A percentile compares a stretch with the other conserved stretches of the same genome.
Conservation (phyloP, 345 rosid species). For the Populus euphratica region DNA sequence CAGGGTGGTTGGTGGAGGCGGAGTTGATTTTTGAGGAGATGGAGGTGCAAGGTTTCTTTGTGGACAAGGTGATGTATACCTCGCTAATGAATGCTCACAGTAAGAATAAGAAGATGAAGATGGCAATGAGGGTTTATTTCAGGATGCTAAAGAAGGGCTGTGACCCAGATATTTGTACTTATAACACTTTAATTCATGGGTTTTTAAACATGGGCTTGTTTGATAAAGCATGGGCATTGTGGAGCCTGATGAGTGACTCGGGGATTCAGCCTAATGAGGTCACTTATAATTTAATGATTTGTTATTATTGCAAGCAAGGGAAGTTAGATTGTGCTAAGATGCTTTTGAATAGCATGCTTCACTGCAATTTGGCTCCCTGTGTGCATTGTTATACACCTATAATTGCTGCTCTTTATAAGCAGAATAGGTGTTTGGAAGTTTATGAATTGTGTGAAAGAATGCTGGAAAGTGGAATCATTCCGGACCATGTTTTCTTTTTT, state of each 20-base stretch:
- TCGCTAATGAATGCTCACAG: slow-evolving; percentile 47
- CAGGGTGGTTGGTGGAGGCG: slow-evolving; percentile 45
- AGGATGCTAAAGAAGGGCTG: slow-evolving; percentile 61
- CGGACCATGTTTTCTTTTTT: slow-evolving; percentile 60
- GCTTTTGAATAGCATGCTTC: slow-evolving; percentile 38
- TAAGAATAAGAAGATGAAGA: slow-evolving; percentile 51
- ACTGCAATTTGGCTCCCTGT: slow-evolving; percentile 28
- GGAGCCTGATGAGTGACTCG: slow-evolving; percentile 38
- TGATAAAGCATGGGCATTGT: slow-evolving; percentile 42
- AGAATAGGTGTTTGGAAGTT: slow-evolving; percentile 40
- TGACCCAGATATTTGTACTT: slow-evolving; percentile 49
- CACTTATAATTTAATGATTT: slow-evolving; percentile 51
- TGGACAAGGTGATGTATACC: slow-evolving; percentile 55
- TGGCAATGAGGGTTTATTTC: slow-evolving; percentile 52
- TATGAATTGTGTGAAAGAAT: slow-evolving; percentile 41
- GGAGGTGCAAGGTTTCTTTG: slow-evolving; percentile 49
- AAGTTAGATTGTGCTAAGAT: slow-evolving; percentile 45
- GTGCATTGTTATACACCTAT: slow-evolving; percentile 58
- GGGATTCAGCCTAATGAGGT: slow-evolving; percentile 38
- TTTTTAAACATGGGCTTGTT: slow-evolving; percentile 47
- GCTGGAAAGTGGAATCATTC: slow-evolving; percentile 49
- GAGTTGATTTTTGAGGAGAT: slow-evolving; percentile 50
- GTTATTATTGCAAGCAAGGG: slow-evolving; percentile 53
- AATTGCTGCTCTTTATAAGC: slow-evolving; percentile 47
- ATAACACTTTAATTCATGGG: slow-evolving; percentile 61